Base-by-base conservation (phyloP, 805 yeast species). In the Ogataea saltuana region DNA sequence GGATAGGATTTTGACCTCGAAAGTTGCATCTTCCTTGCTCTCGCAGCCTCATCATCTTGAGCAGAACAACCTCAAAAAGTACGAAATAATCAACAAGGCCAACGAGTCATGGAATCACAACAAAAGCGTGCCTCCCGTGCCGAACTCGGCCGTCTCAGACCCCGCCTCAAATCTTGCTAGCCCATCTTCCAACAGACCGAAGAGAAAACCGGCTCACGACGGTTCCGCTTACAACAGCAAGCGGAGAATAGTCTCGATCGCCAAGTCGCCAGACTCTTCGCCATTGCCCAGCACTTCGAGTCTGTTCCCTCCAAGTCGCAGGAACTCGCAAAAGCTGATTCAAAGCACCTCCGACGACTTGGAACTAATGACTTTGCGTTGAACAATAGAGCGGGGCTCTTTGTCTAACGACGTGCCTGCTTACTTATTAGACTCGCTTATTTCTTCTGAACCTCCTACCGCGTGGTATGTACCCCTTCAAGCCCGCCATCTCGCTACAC, bases 71-170 rank as follows among this genome's bases (percentile, higher is more conserved):
- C 41, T 61, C 33, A 61, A 60, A 35, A 55, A 58, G 42, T 63
- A 58, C 41, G 70, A 66, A 29, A 49, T 67, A 15, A 63, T 68
- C 18, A 61, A 59, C 39, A 59, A 52, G 40, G 68, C 68, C 4
- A 68, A 68, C 44, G 61, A 63, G 41, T 48, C 62, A 1, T 68
- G 72, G 72, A 68, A 56, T 33, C 55, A 60, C 26, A 54, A 53
- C 34, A 53, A 57, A 13, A 34, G 42, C 27, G 29, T 45, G 34
- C 31, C 48, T 20, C 32, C 41, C 27, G 29, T 45, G 34, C 31
- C 48, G 20, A 33, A 33, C 34, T 42, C 46, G 11, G 17, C 35
- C 38, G 31, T 32, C 20, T 35, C 42, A n/a, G n/a, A n/a, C 15
- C 27, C 39, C 4, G 40, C 38, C 13, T 20, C 41, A 4, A 46